Conservation (phyloP, 1,284 basidiomycete species). For the Marasmius oreades region DNA sequence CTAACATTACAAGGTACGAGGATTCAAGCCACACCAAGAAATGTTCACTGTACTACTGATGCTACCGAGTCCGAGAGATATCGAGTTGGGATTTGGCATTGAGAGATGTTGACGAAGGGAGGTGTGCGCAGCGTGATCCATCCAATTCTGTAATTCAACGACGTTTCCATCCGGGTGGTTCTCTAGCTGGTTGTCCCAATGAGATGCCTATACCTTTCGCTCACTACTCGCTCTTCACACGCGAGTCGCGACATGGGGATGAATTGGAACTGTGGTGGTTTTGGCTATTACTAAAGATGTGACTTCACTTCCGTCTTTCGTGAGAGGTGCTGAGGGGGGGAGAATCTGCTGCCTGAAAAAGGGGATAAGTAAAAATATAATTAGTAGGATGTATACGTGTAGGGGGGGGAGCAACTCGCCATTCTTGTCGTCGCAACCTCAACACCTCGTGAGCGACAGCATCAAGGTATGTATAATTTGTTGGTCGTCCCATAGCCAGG, state of each 20-base stretch:
- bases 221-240: too few species aligned
- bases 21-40: too few species aligned
- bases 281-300: constrained; percentile 33
- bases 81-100: too few species aligned
- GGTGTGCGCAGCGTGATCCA: background rate
- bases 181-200: background rate
- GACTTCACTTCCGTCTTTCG: constrained; percentile 32
- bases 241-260: too few species aligned
- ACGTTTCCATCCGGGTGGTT: background rate
- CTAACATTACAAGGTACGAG: too few species aligned
- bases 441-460: constrained; percentile 50
- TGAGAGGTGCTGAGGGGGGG: constrained; percentile 31
- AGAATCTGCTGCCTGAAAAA: constrained; percentile 47
- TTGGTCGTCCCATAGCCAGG: constrained; percentile 15
- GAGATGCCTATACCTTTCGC: too few species aligned
- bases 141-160: background rate
- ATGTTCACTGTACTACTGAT: too few species aligned
- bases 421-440: constrained; percentile 37
- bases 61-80: too few species aligned
- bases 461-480: constrained; percentile 8
- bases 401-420: too few species aligned
- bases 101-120: too few species aligned
- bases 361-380: too few species aligned
- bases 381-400: too few species aligned
- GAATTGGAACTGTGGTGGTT: constrained; percentile 33